Evolutionary conservation across 352 stramenopile species (phyloP).

Genomic region (Phytophthora agathidicida): DNA sequence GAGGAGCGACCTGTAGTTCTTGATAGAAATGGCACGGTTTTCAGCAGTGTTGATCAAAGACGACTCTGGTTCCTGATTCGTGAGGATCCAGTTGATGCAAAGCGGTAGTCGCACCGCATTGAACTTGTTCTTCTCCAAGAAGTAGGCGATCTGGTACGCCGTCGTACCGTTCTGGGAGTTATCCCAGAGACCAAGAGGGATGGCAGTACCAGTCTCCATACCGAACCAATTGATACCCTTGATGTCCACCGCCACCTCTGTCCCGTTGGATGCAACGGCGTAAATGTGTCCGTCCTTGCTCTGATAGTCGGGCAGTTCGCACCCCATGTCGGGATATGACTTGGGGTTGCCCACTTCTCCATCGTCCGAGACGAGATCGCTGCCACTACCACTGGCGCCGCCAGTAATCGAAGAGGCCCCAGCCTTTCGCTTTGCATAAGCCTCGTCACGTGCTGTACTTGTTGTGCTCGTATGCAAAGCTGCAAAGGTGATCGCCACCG

Average conservation of each 20-base stretch:
- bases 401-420: constrained; percentile 16
- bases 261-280: constrained; percentile 51
- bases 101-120: constrained; percentile 49
- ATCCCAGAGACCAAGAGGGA: constrained; percentile 68
- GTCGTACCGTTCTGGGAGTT: constrained; percentile 67
- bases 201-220: constrained; percentile 58
- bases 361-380: constrained; percentile 40
- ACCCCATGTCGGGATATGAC: constrained; percentile 60
- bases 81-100: constrained; percentile 59
- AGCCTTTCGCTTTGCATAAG: constrained; percentile 31
- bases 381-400: constrained; percentile 24
- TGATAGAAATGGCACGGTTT: constrained; percentile 62
- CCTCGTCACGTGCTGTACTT: constrained; percentile 23
- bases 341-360: constrained; percentile 67
- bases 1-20: constrained; percentile 53
- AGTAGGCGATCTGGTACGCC: constrained; percentile 46
- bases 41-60: constrained; percentile 50
- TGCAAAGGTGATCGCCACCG: constrained; percentile 34
- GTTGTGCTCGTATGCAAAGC: constrained; percentile 25
- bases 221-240: constrained; percentile 80
- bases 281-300: constrained; percentile 68
- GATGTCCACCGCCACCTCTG: constrained; percentile 52
- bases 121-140: constrained; percentile 52
- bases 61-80: constrained; percentile 52
- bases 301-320: constrained; percentile 62